Conservation (phyloP, 352 stramenopile genomes). For the Phytophthora pseudosyringae region DNA sequence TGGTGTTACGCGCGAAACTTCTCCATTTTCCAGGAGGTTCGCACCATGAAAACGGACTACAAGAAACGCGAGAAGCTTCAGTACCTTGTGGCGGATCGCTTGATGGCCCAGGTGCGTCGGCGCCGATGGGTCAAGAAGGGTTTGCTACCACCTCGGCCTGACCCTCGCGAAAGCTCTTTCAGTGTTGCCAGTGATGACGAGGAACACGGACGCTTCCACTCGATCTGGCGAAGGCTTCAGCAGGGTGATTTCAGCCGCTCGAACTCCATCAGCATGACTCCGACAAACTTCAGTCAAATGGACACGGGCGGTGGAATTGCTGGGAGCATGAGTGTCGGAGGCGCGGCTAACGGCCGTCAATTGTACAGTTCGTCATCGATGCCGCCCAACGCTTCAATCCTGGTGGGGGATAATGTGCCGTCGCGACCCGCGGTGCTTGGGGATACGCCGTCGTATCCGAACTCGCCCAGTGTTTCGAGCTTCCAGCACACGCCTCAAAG, state of each 20-base stretch:
- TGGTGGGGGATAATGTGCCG: slow-evolving; percentile 45
- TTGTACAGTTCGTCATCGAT: slow-evolving; percentile 42
- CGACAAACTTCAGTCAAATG: slow-evolving; percentile 46
- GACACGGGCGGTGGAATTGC: slow-evolving; percentile 35
- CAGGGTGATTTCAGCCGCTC: slow-evolving; percentile 69
- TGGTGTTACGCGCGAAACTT: slow-evolving; percentile 91
- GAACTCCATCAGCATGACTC: slow-evolving; percentile 68
- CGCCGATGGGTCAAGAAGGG: slow-evolving; percentile 84
- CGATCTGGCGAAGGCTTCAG: slow-evolving; percentile 75
- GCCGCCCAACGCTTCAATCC: slow-evolving; percentile 41
- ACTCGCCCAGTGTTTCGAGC: slow-evolving; percentile 61
- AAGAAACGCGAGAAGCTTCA: slow-evolving; percentile 85
- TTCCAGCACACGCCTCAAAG: slow-evolving; percentile 62
- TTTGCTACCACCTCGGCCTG: slow-evolving; percentile 32
- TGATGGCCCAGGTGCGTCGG: slow-evolving; percentile 86
- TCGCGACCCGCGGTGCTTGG: slow-evolving; percentile 45
- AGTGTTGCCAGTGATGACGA: slow-evolving; percentile 73
- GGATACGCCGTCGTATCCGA: slow-evolving; percentile 64
- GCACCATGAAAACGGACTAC: slow-evolving; percentile 78
- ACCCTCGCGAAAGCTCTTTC: slow-evolving; percentile 57
- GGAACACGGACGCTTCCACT: slow-evolving; percentile 65
- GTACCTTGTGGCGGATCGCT: slow-evolving; percentile 82
- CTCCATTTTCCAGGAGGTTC: slow-evolving; percentile 86
- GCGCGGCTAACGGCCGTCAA: slow-evolving; percentile 26
- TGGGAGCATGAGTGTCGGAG: slow-evolving; percentile 30